Percentiles rank a stretch among this genome's conserved stretches.
These are phyloP conservation scores for Nasturtium officinale DNA, from an alignment of 345 rosid species.

Conservation along the genomic window DNA sequence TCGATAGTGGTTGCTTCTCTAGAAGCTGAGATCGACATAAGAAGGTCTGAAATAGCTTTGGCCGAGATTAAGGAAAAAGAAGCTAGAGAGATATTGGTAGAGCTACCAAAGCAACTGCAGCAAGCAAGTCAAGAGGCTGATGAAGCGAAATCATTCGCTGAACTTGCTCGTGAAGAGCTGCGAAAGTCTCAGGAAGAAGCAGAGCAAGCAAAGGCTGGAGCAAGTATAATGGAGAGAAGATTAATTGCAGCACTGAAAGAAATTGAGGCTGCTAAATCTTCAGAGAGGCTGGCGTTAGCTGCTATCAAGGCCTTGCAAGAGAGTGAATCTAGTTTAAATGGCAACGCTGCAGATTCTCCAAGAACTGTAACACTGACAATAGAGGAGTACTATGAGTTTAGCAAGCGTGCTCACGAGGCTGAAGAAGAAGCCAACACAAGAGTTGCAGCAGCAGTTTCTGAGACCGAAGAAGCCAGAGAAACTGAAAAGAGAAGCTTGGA, in stretches of 20 bases:
- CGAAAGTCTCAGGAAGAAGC: constrained; percentile 73
- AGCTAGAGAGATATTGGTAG: constrained; percentile 60
- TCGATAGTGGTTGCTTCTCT: constrained; percentile 73
- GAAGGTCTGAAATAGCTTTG: constrained; percentile 57
- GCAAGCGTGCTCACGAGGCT: constrained; percentile 77
- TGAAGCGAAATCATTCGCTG: constrained; percentile 69
- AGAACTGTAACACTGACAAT: constrained; percentile 69
- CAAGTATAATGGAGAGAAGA: constrained; percentile 68
- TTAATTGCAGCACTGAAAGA: constrained; percentile 77
- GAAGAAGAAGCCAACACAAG: constrained; percentile 71
- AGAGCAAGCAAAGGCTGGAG: constrained; percentile 83
- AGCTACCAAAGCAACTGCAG: constrained; percentile 74
- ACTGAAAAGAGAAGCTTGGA: constrained; percentile 58
- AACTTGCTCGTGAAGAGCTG: constrained; percentile 72
- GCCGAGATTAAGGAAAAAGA: constrained; percentile 69
- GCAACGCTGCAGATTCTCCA: constrained; percentile 48
- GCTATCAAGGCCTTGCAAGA: constrained; percentile 88
- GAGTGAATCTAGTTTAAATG: constrained; percentile 60
- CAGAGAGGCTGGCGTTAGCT: constrained; percentile 80
- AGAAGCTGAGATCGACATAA: constrained; percentile 73
- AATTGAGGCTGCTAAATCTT: constrained; percentile 83
- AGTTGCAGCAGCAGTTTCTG: constrained; percentile 71
- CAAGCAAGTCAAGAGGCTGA: constrained; percentile 78
- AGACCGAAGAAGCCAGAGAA: constrained; percentile 75
- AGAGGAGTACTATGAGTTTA: constrained; percentile 87